These are phyloP conservation scores for Fusarium pseudoanthophilum DNA, from an alignment of 2,329 filamentous ascomycete species.

Conservation along the genomic window DNA sequence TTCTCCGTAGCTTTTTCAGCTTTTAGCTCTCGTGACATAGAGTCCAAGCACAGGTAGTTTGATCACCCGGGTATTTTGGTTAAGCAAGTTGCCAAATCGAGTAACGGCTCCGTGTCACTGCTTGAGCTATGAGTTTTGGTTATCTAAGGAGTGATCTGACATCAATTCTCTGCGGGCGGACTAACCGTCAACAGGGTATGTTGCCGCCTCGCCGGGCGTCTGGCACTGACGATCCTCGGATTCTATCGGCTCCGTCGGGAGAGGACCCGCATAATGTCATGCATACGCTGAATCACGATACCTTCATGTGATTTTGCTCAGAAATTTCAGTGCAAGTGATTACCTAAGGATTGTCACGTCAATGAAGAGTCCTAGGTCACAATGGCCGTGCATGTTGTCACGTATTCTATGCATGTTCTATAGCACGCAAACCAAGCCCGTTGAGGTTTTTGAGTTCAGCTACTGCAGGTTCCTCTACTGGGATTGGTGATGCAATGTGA, in stretches of 20 bases:
- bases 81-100: neutral
- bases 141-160: neutral
- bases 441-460: neutral
- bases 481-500: neutral
- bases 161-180: neutral
- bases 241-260: conserved; percentile 1
- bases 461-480: neutral
- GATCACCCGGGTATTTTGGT: neutral
- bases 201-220: neutral
- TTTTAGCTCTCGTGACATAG: neutral
- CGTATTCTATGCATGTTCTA: neutral
- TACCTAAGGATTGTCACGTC: neutral
- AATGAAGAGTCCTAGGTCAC: neutral
- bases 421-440: neutral
- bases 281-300: neutral
- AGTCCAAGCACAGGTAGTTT: neutral
- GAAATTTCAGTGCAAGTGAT: neutral
- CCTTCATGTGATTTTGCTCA: neutral
- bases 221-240: conserved; percentile 1
- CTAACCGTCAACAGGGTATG: conserved; percentile 9
- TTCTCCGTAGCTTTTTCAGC: neutral
- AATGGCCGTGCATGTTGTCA: neutral
- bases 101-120: conserved; percentile 3
- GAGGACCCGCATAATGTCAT: neutral
- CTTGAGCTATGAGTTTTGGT: neutral